A percentile compares a stretch with the other conserved stretches of the same genome.
Evolutionary conservation across 2,329 filamentous ascomycete genomes (phyloP).

Genomic region (Rhinocladiella similis): DNA sequence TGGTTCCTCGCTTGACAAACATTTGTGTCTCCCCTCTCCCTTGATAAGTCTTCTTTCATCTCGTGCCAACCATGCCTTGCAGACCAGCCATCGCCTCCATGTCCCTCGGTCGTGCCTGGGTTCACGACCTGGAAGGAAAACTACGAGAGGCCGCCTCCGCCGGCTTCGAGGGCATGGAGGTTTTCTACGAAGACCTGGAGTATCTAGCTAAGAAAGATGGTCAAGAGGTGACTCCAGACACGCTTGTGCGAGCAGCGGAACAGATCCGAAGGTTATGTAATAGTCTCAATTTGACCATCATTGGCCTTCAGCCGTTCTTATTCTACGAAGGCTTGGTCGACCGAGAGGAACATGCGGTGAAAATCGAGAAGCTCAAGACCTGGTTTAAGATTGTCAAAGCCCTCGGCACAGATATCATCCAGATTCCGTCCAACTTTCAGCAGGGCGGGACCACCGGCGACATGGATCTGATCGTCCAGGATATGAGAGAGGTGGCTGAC

Average conservation of each 20-base stretch:
- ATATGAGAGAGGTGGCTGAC: constrained; percentile 51
- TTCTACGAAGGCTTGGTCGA: constrained; percentile 73
- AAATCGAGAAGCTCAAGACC: constrained; percentile 61
- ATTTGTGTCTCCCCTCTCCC: too few relatives aligned
- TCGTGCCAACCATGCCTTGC: background rate
- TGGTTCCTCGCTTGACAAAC: too few relatives aligned
- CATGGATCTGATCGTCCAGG: constrained; percentile 49
- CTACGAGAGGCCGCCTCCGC: constrained; percentile 65
- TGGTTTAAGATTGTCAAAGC: constrained; percentile 68
- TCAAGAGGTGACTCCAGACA: constrained; percentile 33
- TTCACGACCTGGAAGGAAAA: constrained; percentile 67
- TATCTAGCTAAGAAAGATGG: constrained; percentile 50
- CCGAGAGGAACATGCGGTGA: constrained; percentile 56
- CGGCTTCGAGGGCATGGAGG: constrained; percentile 70
- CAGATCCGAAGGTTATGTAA: constrained; percentile 52
- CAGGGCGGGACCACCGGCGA: constrained; percentile 44
- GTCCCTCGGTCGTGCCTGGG: constrained; percentile 72
- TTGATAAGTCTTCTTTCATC: too few relatives aligned
- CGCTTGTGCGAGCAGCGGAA: constrained; percentile 59
- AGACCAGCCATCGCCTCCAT: constrained; percentile 69
- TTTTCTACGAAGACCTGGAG: constrained; percentile 75
- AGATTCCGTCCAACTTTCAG: constrained; percentile 71
- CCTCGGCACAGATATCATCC: constrained; percentile 68
- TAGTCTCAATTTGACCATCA: constrained; percentile 8
- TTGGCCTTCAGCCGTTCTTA: constrained; percentile 68